Percentiles rank a stretch among this genome's conserved stretches.
phyloP scores from a whole-genome alignment of 2,329 filamentous ascomycete genomes.

The Trichothecium sympodiale region DNA sequence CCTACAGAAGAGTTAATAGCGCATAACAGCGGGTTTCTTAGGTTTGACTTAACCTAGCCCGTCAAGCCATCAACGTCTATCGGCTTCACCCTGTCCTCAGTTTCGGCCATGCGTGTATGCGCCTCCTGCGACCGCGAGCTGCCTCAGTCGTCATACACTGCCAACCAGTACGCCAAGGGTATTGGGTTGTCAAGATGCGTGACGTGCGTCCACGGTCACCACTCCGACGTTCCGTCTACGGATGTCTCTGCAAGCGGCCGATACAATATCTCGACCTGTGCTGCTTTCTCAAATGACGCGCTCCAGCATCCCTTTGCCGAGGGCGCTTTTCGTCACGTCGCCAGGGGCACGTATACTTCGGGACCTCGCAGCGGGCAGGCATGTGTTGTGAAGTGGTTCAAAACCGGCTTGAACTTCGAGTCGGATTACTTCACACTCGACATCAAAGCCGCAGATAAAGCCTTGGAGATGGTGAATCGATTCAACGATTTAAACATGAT shows the following conservation, averaged over 20 bases:
- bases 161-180: conserved; percentile 4
- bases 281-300: too few relatives aligned
- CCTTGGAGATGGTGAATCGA: conserved; percentile 21
- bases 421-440: conserved; percentile 23
- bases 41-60: too few relatives aligned
- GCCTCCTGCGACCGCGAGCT: conserved; percentile 1
- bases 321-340: too few relatives aligned
- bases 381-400: conserved; percentile 27
- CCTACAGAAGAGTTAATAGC: too few relatives aligned
- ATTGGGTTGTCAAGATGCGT: conserved; percentile 6
- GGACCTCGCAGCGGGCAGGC: conserved; percentile 18
- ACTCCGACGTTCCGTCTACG: conserved; percentile 1
- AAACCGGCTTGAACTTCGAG: conserved; percentile 21
- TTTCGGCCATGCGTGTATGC: conserved; percentile 2
- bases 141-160: conserved; percentile 2
- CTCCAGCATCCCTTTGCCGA: too few relatives aligned
- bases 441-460: conserved; percentile 22
- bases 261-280: too few relatives aligned
- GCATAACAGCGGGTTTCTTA: too few relatives aligned
- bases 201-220: conserved; percentile 7
- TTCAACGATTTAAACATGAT: too few relatives aligned
- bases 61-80: too few relatives aligned
- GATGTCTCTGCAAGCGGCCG: conserved; percentile 5
- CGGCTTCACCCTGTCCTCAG: too few relatives aligned
- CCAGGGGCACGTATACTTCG: conserved; percentile 16